Evolutionary conservation across 495 filamentous ascomycete species (phyloP), one percentile per base, ranked within the genome.

Genomic region (Xylaria sp.): DNA sequence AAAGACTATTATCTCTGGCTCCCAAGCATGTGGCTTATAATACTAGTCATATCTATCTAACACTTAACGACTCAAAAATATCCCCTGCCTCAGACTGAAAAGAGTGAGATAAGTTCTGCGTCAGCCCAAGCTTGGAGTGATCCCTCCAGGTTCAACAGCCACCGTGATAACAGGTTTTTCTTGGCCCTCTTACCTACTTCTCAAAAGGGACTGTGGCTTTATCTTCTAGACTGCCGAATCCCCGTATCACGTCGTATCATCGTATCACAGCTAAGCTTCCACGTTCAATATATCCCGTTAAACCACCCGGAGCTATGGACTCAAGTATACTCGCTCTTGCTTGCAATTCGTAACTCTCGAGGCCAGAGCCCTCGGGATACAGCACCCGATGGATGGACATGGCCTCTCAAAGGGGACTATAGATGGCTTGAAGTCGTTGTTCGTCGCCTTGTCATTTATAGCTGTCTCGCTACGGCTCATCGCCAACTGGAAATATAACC

Each of bases 351-450:
- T 44, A 46, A 35, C 43, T 5, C 57, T n/a, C 31, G 57, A 69
- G 21, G 31, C n/a, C 35, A 24, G 33, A 58, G 29, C 31, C 31
- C 50, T 46, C 14, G 19, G n/a, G 15, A 41, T 29, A 26, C 40
- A 48, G 31, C 15, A 11, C 58, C 35, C 58, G 46, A 57, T 70
- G 46, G 44, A 63, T 1, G 3, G 21, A 17, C 67, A 26, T 19
- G 58, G 44, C 15, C 17, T 70, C 4, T 44, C 68, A 17, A 41
- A 44, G 14, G 46, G 2, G 29, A 5, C 31, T n/a, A 24, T 70
- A 43, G 68, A 70, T 62, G 68, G 46, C 68, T 44, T 70, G 43
- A 70, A 70, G 48, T 19, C 46, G 19, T 35, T 70, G n/a, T 63
- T 70, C 19, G 48, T 70, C 19, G 35, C 5, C 5, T 44, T 70